Evolutionary conservation across 257 asterid genomes (phyloP), one percentile per base, ranked within the genome.

Genomic region (Petrea volubilis): DNA sequence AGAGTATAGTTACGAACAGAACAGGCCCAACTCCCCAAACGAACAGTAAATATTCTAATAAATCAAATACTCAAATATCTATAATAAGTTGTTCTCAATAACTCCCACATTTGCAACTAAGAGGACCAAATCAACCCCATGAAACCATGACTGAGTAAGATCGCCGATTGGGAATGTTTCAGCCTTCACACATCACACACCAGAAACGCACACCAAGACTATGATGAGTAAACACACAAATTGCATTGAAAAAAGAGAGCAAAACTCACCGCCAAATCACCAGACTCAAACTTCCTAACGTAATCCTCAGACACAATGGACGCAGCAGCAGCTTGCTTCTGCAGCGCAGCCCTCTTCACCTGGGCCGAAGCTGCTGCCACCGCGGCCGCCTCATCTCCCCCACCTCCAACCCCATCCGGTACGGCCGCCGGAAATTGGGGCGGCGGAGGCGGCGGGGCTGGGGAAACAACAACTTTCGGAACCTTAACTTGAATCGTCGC

Each of bases 251-350:
- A 0, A 14, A 21, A 17, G 13, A 34, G 12, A 4, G 12, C 50
- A 47, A 58, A 14, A 20, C 86, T 74, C 83, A 95, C 99, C 96
- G 73, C 82, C 66, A 85, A 60, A 78, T 88, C 89, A 72, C 98
- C 99, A 75, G 96, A 87, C 86, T 92, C 98, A 55, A 90, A 88
- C 78, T 84, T 81, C 79, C 93, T 80, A 13, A 85, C 98, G 43
- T 77, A 83, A 80, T 90, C 93, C 92, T 95, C 99, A 44, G 96
- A 96, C 74, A 75, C 92, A 76, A 82, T 20, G 5, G 96, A 95
- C 5, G 95, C 90, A 18, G 91, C 96, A 15, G 94, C 96, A 24
- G 94, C 96, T 70, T 87, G 90, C 79, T 90, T 95, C 96, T 90
- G 97, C 89, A 95, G 81, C 63, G 89, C 96, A 25, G 51, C 79